phyloP scores from a whole-genome alignment of 257 asterid genomes.

The Nicotiana noctiflora region DNA sequence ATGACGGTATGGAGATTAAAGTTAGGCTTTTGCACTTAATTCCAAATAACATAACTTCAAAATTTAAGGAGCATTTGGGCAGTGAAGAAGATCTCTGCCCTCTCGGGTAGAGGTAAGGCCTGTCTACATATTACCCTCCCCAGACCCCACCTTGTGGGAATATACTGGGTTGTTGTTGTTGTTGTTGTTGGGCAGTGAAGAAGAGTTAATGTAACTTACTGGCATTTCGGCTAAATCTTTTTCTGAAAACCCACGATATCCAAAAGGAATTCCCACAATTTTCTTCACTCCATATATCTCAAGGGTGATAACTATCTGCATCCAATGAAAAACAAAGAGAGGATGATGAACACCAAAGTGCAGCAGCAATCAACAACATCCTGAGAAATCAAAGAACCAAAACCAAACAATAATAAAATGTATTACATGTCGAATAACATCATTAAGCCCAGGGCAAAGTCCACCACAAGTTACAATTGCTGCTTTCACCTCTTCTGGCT shows the following conservation, averaged over 20 bases:
- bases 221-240: slow-evolving; percentile 56
- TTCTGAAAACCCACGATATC: slow-evolving; percentile 90
- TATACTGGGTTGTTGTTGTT: too few species aligned
- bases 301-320: slow-evolving; percentile 84
- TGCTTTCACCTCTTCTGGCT: slow-evolving; percentile 87
- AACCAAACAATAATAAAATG: background rate
- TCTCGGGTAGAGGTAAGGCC: too few species aligned
- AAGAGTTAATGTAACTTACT: slow-evolving; percentile 35
- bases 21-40: background rate
- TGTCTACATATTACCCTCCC: too few species aligned
- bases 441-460: slow-evolving; percentile 95
- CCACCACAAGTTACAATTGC: slow-evolving; percentile 96
- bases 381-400: background rate
- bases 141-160: too few species aligned
- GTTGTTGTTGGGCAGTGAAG: background rate
- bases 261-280: slow-evolving; percentile 85
- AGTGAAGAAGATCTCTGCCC: too few species aligned
- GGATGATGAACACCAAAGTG: background rate
- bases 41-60: background rate
- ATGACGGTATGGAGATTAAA: background rate
- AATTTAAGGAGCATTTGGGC: slow-evolving; percentile 19
- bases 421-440: slow-evolving; percentile 80
- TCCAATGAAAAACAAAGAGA: slow-evolving; percentile 13
- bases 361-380: background rate
- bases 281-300: slow-evolving; percentile 83